Evolutionary conservation across 2,329 filamentous ascomycete species (phyloP), one percentile per base, ranked within the genome.

Genomic region (Diatrype stigma): DNA sequence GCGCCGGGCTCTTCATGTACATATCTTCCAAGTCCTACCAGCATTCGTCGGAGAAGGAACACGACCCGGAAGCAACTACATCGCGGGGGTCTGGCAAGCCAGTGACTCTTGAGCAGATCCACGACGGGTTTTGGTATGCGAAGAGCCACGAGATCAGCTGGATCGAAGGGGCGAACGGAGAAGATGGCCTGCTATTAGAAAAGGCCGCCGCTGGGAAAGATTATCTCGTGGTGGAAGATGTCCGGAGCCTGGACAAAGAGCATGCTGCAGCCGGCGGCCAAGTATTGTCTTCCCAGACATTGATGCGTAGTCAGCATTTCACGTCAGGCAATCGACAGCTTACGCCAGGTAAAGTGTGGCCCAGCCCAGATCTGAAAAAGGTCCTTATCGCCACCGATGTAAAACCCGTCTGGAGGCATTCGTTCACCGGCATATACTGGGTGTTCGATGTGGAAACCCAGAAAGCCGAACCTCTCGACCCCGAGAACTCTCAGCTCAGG

Each of bases 391-490:
- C 85, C 46, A 90, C 90, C 8, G 76, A 90, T 48, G 67, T 75
- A 21, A 72, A 89, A 67, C 83, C 82, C 61, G 91, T 94, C 61
- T 99, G 91, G 87, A 85, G 94, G 58, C 88, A 97, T 69, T 97
- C 93, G 0, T 92, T 82, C 63, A 91, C 85, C 10, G 93, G 87
- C 0, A 76, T 80, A 23, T 99, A 96, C 73, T 99, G 89, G 84
- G 85, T 99, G 53, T 88, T 96, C 58, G 89, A 99, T 65, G 94
- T 99, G 23, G 83, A 81, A 30, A 86, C 84, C 1, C 92, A 96
- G 67, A 79, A 73, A 1, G 88, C 80, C 1, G 80, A 96, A 68
- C 84, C 94, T 1, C 73, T 99, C 48, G 84, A 96, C 57, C 87
- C 89, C 0, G 74, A 73, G 2, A 76, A 89, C 45, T 77, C 81